These are phyloP conservation scores for Entomortierella chlamydospora DNA, from an alignment of 192 early-diverging fungal genomes.

Conservation along the genomic window DNA sequence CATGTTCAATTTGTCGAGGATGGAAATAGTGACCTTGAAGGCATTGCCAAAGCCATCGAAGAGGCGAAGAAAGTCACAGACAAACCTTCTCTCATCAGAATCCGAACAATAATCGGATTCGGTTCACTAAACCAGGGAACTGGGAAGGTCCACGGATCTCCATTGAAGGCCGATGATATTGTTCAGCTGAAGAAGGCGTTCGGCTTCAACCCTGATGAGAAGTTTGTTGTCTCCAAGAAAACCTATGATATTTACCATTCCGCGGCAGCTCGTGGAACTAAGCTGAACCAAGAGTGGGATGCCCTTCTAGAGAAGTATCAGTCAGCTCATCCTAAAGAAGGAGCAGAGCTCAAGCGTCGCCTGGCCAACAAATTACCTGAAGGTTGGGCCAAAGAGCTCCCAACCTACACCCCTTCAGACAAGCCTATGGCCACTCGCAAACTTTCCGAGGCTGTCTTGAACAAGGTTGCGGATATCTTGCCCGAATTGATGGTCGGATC, in stretches of 20 bases:
- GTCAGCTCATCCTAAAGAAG: constrained; percentile 73
- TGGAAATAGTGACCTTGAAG: constrained; percentile 83
- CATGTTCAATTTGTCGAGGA: constrained; percentile 81
- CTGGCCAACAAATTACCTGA: constrained; percentile 78
- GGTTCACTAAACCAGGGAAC: constrained; percentile 91
- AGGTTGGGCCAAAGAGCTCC: constrained; percentile 77
- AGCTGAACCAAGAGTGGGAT: constrained; percentile 82
- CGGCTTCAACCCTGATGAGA: constrained; percentile 83
- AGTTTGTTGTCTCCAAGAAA: constrained; percentile 78
- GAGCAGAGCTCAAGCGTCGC: constrained; percentile 81
- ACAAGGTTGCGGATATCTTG: constrained; percentile 78
- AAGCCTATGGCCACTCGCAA: constrained; percentile 89
- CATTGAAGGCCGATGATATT: constrained; percentile 86
- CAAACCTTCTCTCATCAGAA: constrained; percentile 90
- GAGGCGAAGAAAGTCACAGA: constrained; percentile 85
- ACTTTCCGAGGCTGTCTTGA: constrained; percentile 86
- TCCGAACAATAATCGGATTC: constrained; percentile 94
- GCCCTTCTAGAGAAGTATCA: constrained; percentile 77
- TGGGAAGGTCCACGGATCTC: constrained; percentile 92
- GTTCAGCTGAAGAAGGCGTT: constrained; percentile 82
- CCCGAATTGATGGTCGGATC: constrained; percentile 95
- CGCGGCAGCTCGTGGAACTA: constrained; percentile 65
- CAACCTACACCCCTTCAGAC: constrained; percentile 85
- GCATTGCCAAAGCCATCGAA: constrained; percentile 80
- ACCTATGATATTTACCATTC: constrained; percentile 65